These are phyloP conservation scores for Fraxinus greggii DNA, from an alignment of 305 asterid species.

Conservation along the genomic window DNA sequence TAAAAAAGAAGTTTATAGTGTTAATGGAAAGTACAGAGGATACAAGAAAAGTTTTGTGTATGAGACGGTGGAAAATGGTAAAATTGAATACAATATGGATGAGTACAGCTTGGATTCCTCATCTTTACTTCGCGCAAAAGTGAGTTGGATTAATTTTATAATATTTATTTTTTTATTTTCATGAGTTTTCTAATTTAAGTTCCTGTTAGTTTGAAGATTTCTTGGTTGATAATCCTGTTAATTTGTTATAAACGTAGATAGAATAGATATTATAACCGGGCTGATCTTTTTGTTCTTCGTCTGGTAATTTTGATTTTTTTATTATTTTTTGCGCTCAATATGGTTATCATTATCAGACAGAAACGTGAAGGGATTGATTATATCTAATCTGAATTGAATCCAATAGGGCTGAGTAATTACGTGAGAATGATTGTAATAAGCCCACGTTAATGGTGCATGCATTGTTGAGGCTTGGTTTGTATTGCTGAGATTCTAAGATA, in stretches of 20 bases:
- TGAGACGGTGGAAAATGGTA: not conserved
- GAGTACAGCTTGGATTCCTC: not conserved
- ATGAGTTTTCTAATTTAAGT: not conserved
- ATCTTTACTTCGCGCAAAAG: not conserved
- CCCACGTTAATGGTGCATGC: not conserved
- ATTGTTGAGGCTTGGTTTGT: not conserved
- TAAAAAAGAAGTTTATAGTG: not conserved
- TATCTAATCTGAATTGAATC: not conserved
- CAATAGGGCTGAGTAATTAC: not conserved
- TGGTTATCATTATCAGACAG: not conserved
- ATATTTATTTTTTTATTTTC: not conserved
- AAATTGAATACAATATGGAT: not conserved
- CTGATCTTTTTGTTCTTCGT: not conserved
- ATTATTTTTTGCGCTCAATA: not conserved
- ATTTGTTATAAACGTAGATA: not conserved
- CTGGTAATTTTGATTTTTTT: not conserved
- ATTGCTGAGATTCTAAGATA: not conserved
- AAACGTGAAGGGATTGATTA: not conserved
- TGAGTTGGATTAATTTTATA: not conserved
- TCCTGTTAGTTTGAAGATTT: not conserved
- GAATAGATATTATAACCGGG: not conserved
- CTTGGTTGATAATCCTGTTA: not conserved
- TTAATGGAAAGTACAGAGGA: not conserved
- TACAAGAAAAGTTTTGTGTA: not conserved
- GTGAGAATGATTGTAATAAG: not conserved